Conservation (phyloP, 1,139 yeast species). For the Blastobotrys ciferrii region DNA sequence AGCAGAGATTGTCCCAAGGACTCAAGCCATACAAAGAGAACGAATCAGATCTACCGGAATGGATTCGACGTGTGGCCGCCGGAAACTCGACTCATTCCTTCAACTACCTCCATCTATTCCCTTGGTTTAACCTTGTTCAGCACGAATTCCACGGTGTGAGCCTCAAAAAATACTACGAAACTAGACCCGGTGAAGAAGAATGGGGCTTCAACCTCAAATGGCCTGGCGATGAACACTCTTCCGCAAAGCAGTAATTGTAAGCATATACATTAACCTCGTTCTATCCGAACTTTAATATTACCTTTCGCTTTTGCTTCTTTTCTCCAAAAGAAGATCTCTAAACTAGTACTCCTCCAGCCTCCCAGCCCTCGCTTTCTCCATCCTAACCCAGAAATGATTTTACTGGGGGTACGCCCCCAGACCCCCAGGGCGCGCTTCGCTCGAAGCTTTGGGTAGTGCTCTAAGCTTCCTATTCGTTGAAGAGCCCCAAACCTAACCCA, state of each 20-base stretch:
- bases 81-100: constrained; percentile 78
- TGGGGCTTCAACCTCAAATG: constrained; percentile 40
- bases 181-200: constrained; percentile 47
- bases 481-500: no score
- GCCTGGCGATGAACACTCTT: constrained; percentile 11
- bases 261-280: neutral
- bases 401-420: no score
- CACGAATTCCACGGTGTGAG: constrained; percentile 86
- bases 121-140: constrained; percentile 79
- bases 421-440: no score
- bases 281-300: neutral
- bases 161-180: constrained; percentile 65
- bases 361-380: no score
- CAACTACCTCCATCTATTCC: constrained; percentile 58
- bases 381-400: no score
- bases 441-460: no score
- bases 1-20: constrained; percentile 63
- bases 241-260: neutral
- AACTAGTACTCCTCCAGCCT: no score
- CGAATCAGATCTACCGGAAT: constrained; percentile 58
- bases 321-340: no score
- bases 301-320: neutral
- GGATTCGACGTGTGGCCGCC: constrained; percentile 74
- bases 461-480: no score
- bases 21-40: constrained; percentile 60